Conservation (phyloP, 2,329 filamentous ascomycete genomes). For the Arthrinium puccinioides region DNA sequence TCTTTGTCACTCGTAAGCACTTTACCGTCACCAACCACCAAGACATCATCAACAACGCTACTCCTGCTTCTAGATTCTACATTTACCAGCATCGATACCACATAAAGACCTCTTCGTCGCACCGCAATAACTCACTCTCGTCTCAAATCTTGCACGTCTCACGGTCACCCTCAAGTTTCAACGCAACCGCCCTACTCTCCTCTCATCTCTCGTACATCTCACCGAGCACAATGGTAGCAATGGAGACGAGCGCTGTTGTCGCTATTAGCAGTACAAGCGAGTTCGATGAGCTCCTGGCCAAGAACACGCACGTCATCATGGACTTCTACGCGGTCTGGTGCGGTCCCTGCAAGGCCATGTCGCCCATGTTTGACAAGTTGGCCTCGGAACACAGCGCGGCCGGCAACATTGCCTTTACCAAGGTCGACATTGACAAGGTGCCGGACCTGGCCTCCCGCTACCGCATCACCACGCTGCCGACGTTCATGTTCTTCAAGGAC, state of each 20-base stretch:
- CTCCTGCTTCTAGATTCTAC: too few species aligned
- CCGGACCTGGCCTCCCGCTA: slow-evolving; percentile 57
- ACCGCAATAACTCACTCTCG: too few species aligned
- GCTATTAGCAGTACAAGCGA: slow-evolving; percentile 38
- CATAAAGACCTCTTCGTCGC: too few species aligned
- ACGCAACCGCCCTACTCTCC: too few species aligned
- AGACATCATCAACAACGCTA: too few species aligned
- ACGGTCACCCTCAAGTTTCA: too few species aligned
- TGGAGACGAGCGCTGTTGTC: background rate
- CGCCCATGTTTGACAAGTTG: slow-evolving; percentile 53
- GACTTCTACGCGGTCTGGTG: slow-evolving; percentile 63
- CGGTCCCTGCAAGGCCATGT: slow-evolving; percentile 66
- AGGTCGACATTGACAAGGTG: slow-evolving; percentile 65
- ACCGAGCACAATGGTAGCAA: background rate
- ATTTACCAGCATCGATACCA: too few species aligned
- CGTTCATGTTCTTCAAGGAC: slow-evolving; percentile 62
- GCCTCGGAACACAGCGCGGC: slow-evolving; percentile 37
- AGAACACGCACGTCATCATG: slow-evolving; percentile 36
- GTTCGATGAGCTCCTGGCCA: slow-evolving; percentile 50
- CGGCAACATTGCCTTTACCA: slow-evolving; percentile 54
- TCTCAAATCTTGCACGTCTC: too few species aligned
- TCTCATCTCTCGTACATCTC: background rate
- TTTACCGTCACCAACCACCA: too few species aligned
- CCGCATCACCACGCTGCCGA: slow-evolving; percentile 65
- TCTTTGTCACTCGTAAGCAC: too few species aligned